Base-by-base conservation (phyloP, 805 yeast genomes). In the Candida broadrunensis region DNA sequence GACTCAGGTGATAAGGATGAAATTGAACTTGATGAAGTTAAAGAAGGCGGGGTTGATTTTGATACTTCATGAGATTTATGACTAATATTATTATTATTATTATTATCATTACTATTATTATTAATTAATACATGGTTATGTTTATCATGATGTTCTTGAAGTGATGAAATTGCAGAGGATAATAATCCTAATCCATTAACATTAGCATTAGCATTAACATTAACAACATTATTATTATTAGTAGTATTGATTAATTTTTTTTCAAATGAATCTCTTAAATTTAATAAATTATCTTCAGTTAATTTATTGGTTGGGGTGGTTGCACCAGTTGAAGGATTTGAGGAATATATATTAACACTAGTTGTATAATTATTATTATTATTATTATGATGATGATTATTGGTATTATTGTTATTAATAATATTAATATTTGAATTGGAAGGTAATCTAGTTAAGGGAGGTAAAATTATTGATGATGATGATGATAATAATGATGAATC, bases 121-220 rank as follows among this genome's bases (percentile, higher is more conserved):
- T n/a, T n/a, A n/a, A n/a, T n/a, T n/a, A n/a, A n/a, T 21, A 12
- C 6, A 13, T 13, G 27, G 21, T 19, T 38, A 23, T 14, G 30
- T 14, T 20, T 17, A 17, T n/a, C 34, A 18, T 17, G 42, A 30
- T 12, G 38, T 31, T 27, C 29, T 38, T 42, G 42, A 7, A 39
- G 29, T 18, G 21, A 25, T 20, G 38, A 38, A 12, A 42, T 32
- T 3, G 45, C 45, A 13, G 44, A 29, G 8, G 37, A 30, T 16
- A 42, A 33, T 32, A 42, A 42, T 4, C 46, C 46, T 15, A 43
- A 43, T 4, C 46, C 46, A 24, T 43, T 8, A 5, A n/a, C 12
- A 9, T 8, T 11, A 11, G 11, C 5, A 13, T 26, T 9, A 11
- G 5, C 5, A 7, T 8, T 5, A 13, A 7, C 5, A 26, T 26